Evolutionary conservation across 2,329 filamentous ascomycete genomes (phyloP).

Genomic region (Botrytis porri): DNA sequence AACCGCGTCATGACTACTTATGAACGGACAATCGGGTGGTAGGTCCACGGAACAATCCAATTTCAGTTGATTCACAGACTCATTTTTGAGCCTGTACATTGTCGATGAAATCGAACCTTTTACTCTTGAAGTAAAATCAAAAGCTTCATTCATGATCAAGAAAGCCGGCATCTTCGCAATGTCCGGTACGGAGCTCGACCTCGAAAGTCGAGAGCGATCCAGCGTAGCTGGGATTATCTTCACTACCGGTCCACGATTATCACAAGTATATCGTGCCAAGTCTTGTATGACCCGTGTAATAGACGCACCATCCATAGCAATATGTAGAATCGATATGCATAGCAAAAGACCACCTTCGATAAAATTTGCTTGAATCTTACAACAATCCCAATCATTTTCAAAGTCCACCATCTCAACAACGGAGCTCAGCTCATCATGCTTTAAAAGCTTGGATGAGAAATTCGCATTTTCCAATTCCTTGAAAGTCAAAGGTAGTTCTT

Average conservation of each 20-base stretch:
- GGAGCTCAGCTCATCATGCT: neutral
- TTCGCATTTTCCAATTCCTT: neutral
- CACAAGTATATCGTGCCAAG: neutral
- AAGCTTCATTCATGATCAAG: neutral
- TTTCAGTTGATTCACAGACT: neutral
- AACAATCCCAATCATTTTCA: conserved; percentile 4
- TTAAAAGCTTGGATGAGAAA: neutral
- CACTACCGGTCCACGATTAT: neutral
- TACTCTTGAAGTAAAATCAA: neutral
- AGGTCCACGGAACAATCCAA: neutral
- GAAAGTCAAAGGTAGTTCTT: neutral
- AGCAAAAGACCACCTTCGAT: conserved; percentile 1
- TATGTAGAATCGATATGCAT: neutral
- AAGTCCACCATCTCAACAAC: neutral
- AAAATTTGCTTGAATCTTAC: neutral
- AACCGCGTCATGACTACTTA: neutral
- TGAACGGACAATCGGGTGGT: neutral
- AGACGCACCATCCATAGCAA: neutral
- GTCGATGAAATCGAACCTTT: neutral
- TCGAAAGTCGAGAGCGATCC: neutral
- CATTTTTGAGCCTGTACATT: neutral
- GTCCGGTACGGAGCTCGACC: neutral
- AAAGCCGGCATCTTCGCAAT: neutral
- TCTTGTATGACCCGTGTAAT: neutral
- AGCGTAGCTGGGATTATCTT: neutral